Base-by-base conservation (phyloP, 140 eudicot species). In the Cichorium intybus region DNA sequence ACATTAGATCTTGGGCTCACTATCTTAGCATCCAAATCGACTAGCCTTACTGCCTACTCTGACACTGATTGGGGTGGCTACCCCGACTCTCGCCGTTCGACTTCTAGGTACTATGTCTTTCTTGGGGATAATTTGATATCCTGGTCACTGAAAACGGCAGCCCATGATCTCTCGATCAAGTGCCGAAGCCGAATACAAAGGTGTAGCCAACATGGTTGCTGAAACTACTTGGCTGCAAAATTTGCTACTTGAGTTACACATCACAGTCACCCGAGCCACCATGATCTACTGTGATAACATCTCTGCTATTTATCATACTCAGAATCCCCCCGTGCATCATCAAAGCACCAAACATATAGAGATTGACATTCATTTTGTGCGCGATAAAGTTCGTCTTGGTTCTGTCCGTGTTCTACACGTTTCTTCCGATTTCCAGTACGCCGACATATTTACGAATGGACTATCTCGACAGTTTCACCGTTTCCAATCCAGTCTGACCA, bases 401-500 rank as follows among this genome's bases (percentile, higher is more conserved):
- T 15, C 11, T 43, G 14, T 43, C 1, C 18, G 16, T 4, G 29
- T 27, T 27, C 50, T 43, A 12, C 50, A 43, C 50, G 10, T 43
- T 14, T 16, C 50, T 12, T 43, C 50, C 11, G 11, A 12, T 4
- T 49, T 49, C 7, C 55, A 49, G 55, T 49, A 49, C 7, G 55
- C 55, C 26, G 55, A 49, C 26, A 49, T 49, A 7, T 49, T 18
- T 11, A 49, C 55, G 24, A 49, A 49, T 7, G 62, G 62, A 4
- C 10, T 56, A 12, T 41, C 62, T 28, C 62, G 45, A 7, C 41
- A 26, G 10, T 55, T 55, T 15, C 20, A 55, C 16, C 5, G 16
- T 7, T 26, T 55, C 61, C 62, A 22, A 26, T 26, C 62, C 62
- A 28, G 62, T 56, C 18, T 56, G 15, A 56, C 41, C 62, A 26